Evolutionary conservation across 2,329 filamentous ascomycete species (phyloP).

Genomic region (Colletotrichum salicis): DNA sequence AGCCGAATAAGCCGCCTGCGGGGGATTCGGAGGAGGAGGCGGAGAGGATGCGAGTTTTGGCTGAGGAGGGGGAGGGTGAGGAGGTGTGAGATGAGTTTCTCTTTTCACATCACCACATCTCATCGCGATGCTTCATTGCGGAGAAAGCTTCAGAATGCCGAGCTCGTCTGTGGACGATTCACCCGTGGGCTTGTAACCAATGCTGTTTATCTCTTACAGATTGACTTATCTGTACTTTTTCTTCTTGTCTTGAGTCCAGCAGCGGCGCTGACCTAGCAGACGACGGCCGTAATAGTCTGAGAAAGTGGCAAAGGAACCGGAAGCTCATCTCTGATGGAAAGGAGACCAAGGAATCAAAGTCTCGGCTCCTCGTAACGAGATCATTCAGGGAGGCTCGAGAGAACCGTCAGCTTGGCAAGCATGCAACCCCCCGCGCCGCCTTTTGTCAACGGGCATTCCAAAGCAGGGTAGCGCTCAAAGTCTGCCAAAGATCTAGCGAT

Average conservation of each 20-base stretch:
- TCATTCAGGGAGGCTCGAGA: too few species aligned
- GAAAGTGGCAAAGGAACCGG: not conserved
- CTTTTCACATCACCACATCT: not conserved
- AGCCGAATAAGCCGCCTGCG: constrained; percentile 33
- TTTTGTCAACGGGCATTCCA: not conserved
- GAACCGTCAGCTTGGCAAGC: too few species aligned
- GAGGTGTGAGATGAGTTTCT: constrained; percentile 8
- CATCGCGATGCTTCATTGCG: not conserved
- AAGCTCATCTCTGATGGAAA: not conserved
- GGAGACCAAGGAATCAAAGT: too few species aligned
- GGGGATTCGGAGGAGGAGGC: constrained; percentile 34
- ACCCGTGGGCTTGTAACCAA: not conserved
- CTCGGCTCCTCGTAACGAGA: too few species aligned
- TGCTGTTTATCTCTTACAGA: not conserved
- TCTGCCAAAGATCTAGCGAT: not conserved
- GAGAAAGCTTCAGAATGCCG: not conserved
- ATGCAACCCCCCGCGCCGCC: too few species aligned
- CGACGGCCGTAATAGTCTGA: not conserved
- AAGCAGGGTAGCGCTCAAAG: not conserved
- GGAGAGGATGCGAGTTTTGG: constrained; percentile 25
- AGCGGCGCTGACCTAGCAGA: not conserved
- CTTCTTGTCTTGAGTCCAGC: not conserved
- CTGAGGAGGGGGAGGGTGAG: constrained; percentile 18
- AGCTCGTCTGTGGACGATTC: not conserved
- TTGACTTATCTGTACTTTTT: constrained; percentile 7